Evolutionary conservation across 1,139 yeast species (phyloP).

Genomic region (Zygosaccharomyces pseudobailii): DNA sequence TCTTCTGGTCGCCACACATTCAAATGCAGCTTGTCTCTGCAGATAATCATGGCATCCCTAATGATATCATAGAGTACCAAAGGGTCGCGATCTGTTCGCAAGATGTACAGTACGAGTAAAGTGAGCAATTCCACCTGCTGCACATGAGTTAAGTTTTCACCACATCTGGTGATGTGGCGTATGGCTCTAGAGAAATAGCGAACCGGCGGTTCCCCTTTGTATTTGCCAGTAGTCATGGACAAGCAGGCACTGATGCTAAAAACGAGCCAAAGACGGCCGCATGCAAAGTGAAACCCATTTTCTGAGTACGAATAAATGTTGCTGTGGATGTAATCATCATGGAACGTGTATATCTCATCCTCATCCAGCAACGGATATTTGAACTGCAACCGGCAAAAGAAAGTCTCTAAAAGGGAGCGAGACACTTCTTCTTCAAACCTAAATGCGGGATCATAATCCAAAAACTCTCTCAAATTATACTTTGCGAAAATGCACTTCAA

Average conservation of each 20-base stretch:
- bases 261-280: constrained; percentile 48
- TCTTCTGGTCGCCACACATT: constrained; percentile 39
- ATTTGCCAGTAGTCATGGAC: constrained; percentile 48
- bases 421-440: constrained; percentile 44
- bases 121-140: constrained; percentile 48
- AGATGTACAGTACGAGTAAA: constrained; percentile 46
- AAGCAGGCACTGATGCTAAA: constrained; percentile 47
- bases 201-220: constrained; percentile 46
- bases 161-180: constrained; percentile 46
- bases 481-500: constrained; percentile 40
- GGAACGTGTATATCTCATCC: constrained; percentile 43
- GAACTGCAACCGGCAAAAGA: constrained; percentile 47
- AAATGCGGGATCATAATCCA: constrained; percentile 43
- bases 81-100: constrained; percentile 55
- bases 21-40: constrained; percentile 36
- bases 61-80: constrained; percentile 48
- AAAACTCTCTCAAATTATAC: constrained; percentile 40
- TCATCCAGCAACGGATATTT: constrained; percentile 49
- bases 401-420: constrained; percentile 44
- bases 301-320: constrained; percentile 34
- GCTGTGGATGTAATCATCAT: constrained; percentile 40
- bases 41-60: constrained; percentile 45
- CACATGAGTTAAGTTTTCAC: constrained; percentile 36
- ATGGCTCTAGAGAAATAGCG: constrained; percentile 52
- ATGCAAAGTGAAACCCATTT: constrained; percentile 43